These are phyloP conservation scores for Talaromyces sp. DNA, from an alignment of 2,329 filamentous ascomycete genomes.

Conservation along the genomic window DNA sequence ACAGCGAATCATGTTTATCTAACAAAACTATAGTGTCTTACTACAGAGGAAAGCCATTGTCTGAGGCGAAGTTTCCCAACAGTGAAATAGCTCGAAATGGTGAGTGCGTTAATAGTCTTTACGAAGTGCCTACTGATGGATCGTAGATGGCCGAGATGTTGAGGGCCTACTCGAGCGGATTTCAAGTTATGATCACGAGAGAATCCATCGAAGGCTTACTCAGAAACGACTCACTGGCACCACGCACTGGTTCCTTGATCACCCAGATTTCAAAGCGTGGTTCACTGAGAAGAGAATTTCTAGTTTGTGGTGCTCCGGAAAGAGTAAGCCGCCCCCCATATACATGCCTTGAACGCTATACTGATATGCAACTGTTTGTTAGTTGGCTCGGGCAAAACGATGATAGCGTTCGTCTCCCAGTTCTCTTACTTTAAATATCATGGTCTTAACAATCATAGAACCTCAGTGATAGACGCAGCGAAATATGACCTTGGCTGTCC, in stretches of 20 bases:
- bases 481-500: constrained; percentile 8
- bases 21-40: too few species aligned
- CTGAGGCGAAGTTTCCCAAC: too few species aligned
- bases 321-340: constrained; percentile 13
- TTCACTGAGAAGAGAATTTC: constrained; percentile 11
- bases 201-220: constrained; percentile 16
- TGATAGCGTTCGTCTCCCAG: background rate
- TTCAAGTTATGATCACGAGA: constrained; percentile 18
- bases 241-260: constrained; percentile 15
- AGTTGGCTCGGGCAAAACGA: constrained; percentile 8
- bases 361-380: background rate
- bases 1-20: too few species aligned
- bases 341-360: too few species aligned
- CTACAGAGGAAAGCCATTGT: too few species aligned
- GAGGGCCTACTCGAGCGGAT: constrained; percentile 7
- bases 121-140: too few species aligned
- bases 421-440: background rate
- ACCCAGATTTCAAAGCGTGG: constrained; percentile 16
- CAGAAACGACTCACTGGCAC: constrained; percentile 17
- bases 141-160: too few species aligned
- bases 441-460: background rate
- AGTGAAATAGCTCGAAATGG: too few species aligned
- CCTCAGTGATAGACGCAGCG: constrained; percentile 13
- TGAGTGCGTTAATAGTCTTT: too few species aligned
- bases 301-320: constrained; percentile 19